Base-by-base conservation (phyloP, 2,329 filamentous ascomycete species). In the Talaromyces sp. region DNA sequence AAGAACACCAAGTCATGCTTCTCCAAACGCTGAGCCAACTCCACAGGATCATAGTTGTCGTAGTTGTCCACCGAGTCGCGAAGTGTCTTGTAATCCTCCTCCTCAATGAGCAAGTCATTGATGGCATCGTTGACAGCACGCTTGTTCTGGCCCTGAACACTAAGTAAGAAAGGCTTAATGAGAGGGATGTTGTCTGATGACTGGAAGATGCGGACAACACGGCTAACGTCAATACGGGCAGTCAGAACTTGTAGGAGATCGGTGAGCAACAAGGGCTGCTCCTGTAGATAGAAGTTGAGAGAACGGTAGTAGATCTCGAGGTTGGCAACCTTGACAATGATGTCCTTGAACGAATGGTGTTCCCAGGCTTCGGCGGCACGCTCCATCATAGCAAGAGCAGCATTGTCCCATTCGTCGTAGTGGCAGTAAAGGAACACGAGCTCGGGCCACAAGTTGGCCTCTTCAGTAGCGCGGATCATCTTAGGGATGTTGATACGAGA, bases 281-380 rank as follows among this genome's bases (percentile, higher is more conserved):
- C 92, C 81, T 98, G 92, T 47, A 99, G 87, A 79, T 98, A 98
- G 81, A 97, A 97, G 82, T 94, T 96, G 75, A 98, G 86, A 33
- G 92, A 92, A 62, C 94, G 91, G 85, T 99, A 99, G 84, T 98
- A 99, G 73, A 99, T 99, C 81, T 99, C 96, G 74, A 99, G 82
- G 81, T 99, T 99, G 74, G 93, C 92, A 70, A 97, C 94, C 86
- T 99, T 99, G 81, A 97, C 88, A 65, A 97, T 85, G 60, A 96
- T 98, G 76, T 99, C 96, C 85, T 99, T 99, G 88, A 99, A 99
- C 58, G 96, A 95, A 77, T 97, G 93, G 81, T 99, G 95, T 78
- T 99, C 96, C 95, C 95, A 99, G 1, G 95, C 93, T 83, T 98
- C 96, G 70, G 96, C 90, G 13, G 95, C 91, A 71, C 93, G 92